Evolutionary conservation across 768 basidiomycete genomes (phyloP), one percentile per base, ranked within the genome.

Genomic region (Boletus rufocinnamomeus): DNA sequence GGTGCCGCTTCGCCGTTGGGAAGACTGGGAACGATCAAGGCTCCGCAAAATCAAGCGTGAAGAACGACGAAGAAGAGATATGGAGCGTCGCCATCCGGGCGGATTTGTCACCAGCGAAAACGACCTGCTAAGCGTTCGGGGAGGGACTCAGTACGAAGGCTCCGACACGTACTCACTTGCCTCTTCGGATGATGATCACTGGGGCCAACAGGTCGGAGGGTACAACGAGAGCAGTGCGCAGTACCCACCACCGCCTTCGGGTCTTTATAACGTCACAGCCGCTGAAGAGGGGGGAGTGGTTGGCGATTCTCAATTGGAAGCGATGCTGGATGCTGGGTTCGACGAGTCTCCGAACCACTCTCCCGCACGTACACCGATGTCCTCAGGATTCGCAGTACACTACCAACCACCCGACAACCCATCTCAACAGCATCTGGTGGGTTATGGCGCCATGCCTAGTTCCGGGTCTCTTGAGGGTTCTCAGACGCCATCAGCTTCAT

Each of bases 11-110:
- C 85, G 96, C n/a, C 83, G 96, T 50, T 99, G 97, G 97, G 97
- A 98, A 75, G 96, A 99, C 66, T 99, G 96, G 97, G 97, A 99
- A 69, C 85, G 95, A 25, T 96, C 94, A 27, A 83, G 97, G 45
- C 79, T 98, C 48, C 88, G 96, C 51, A 98, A 98, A 75, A 61
- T 96, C 34, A 86, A 84, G 60, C 86, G 97, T 2, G 95, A 97
- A 67, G 92, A 94, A 65, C 82, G 88, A 63, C 79, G 93, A 57
- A 77, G 88, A 57, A 80, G 79, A 66, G 94, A 98, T 8, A 82
- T 97, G 63, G 94, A 95, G 67, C 84, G 91, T 45, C 72, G 79
- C 35, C 86, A 91, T 70, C 88, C 89, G 32, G 77, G 81, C 17
- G 89, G 91, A 41, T 88, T 86, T 69, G 74, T 81, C 52, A 70